phyloP scores from a whole-genome alignment of 768 basidiomycete genomes.

The Crassisporium funariophilum region DNA sequence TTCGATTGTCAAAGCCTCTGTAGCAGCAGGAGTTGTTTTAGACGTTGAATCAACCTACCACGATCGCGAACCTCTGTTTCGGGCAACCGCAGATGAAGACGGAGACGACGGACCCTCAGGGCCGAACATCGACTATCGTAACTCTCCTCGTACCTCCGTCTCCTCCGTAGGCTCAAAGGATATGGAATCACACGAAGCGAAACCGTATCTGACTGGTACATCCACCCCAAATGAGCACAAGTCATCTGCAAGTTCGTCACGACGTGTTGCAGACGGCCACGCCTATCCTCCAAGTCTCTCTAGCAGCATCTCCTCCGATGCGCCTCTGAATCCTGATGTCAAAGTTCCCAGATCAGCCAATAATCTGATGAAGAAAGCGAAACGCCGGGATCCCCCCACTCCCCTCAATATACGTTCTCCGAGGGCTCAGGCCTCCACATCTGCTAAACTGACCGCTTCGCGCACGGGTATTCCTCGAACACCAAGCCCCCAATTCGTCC shows the following conservation, averaged over 20 bases:
- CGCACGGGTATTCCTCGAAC: conserved; percentile 13
- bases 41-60: conserved; percentile 38
- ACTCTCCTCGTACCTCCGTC: conserved; percentile 35
- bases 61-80: conserved; percentile 68
- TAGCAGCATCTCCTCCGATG: conserved; percentile 41
- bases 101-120: conserved; percentile 44
- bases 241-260: conserved; percentile 37
- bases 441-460: background rate
- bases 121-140: conserved; percentile 51
- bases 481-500: conserved; percentile 10
- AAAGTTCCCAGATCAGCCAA: conserved; percentile 25
- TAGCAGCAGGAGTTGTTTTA: conserved; percentile 35
- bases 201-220: conserved; percentile 23
- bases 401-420: conserved; percentile 34
- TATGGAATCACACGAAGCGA: conserved; percentile 23
- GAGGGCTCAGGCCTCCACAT: background rate
- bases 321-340: conserved; percentile 31
- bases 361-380: conserved; percentile 38
- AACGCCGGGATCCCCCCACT: conserved; percentile 42
- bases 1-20: conserved; percentile 82
- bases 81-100: conserved; percentile 51
- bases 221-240: conserved; percentile 42
- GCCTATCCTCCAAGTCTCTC: conserved; percentile 65
- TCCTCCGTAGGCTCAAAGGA: conserved; percentile 26
- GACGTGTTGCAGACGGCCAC: conserved; percentile 41